A percentile compares a stretch with the other conserved stretches of the same genome.
Conservation (phyloP, 2,329 filamentous ascomycete genomes). For the Aspergillus pseudonomiae region DNA sequence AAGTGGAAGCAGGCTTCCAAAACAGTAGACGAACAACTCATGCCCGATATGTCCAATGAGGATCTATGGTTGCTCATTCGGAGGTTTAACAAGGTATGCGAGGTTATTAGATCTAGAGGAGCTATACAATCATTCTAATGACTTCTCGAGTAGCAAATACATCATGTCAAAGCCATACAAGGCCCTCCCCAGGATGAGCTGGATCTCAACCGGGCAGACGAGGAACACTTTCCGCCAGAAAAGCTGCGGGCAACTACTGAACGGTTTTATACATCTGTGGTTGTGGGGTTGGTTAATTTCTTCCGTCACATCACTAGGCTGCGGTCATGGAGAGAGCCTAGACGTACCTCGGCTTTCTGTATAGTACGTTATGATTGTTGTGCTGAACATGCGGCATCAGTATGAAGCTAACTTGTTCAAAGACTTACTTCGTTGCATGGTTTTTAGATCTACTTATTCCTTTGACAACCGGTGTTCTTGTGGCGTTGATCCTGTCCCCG, state of each 20-base stretch:
- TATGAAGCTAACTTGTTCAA: conserved; percentile 19
- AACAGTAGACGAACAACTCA: conserved; percentile 49
- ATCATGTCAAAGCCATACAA: conserved; percentile 70
- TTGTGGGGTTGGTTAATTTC: conserved; percentile 66
- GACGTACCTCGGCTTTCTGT: conserved; percentile 69
- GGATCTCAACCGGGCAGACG: conserved; percentile 78
- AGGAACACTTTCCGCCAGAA: conserved; percentile 82
- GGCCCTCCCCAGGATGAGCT: conserved; percentile 65
- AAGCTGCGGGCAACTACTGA: conserved; percentile 79
- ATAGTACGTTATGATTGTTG: conserved; percentile 40
- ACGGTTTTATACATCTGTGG: conserved; percentile 77
- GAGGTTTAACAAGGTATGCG: conserved; percentile 69
- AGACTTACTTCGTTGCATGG: conserved; percentile 68
- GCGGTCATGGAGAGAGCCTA: conserved; percentile 75
- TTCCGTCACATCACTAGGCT: conserved; percentile 75
- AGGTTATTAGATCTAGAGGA: neutral
- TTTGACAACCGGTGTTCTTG: conserved; percentile 58
- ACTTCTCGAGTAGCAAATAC: conserved; percentile 57
- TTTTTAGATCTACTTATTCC: conserved; percentile 70
- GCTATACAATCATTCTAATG: conserved; percentile 13
- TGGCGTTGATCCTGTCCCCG: conserved; percentile 69
- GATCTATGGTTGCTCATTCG: conserved; percentile 73
- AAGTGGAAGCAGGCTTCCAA: neutral
- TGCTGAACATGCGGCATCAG: no score
- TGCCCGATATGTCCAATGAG: conserved; percentile 71